Base-by-base conservation (phyloP, 1,139 yeast genomes). In the Saccharomycopsis hybrid region DNA sequence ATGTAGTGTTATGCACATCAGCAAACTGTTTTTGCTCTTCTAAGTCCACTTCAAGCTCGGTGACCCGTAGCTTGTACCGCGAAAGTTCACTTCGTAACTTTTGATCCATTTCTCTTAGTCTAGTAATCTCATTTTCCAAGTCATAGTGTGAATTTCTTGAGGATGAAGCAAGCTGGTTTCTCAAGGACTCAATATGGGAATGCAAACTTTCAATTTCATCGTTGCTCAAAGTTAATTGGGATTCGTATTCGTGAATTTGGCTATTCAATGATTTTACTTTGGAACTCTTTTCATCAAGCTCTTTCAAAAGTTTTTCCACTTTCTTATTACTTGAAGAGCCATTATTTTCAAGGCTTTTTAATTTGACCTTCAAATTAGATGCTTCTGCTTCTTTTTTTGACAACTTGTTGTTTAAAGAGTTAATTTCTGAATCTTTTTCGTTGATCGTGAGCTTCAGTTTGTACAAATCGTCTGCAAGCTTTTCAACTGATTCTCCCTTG, bases 21-120 rank as follows among this genome's bases (percentile, higher is more conserved):
- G 39, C 41, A 24, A 44, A 44, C 1, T 18, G 28, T 7, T 31
- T 33, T 35, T 45, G 33, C 38, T 59, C 61, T 18, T 58, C 54
- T 32, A 60, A 52, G 9, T 54, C 27, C 30, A 55, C 48, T 31
- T 56, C 52, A 46, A 60, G 61, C 31, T 62, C 63, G 1, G 53
- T 30, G 5, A 61, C 57, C 36, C 57, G 55, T 13, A 58, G 49
- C 35, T 57, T 57, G 2, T 60, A 55, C 27, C 57, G 58, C 28
- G 54, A 32, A 44, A 51, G 30, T 44, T 44, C 53, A 40, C 47
- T 38, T 35, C 51, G 32, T 28, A 52, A 43, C 47, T 48, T 41
- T 33, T 54, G 43, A 47, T 56, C 53, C 43, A 41, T 48, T 44
- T 46, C 37, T 50, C 58, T 55, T 5, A 62, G 47, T 25, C 48